These are phyloP conservation scores for Agaricus sinodeliciosus DNA, from an alignment of 768 basidiomycete genomes.

Conservation along the genomic window DNA sequence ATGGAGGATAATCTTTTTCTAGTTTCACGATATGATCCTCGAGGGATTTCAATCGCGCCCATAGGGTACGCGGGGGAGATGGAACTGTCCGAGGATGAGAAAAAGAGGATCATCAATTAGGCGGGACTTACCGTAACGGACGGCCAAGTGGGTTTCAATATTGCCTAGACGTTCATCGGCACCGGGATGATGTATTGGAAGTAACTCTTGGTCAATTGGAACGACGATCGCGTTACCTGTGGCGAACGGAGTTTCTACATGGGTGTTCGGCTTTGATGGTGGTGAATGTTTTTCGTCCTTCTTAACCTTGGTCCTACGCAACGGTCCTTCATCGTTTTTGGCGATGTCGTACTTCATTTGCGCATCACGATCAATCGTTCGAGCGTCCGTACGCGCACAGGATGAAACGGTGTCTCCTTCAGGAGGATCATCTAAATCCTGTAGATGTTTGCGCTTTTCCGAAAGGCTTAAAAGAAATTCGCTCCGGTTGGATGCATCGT, in stretches of 20 bases:
- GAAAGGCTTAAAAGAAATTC: conserved; percentile 63
- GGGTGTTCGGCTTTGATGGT: conserved; percentile 2
- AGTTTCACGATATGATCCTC: conserved; percentile 74
- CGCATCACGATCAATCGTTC: conserved; percentile 59
- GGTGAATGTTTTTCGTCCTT: conserved; percentile 34
- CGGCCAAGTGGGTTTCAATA: conserved; percentile 64
- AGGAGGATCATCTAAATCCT: conserved; percentile 19
- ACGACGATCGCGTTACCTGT: not conserved
- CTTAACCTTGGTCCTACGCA: conserved; percentile 33
- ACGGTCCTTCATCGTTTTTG: conserved; percentile 76
- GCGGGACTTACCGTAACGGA: conserved; percentile 58
- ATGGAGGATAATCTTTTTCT: conserved; percentile 80
- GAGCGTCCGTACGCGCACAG: conserved; percentile 73
- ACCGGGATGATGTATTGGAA: conserved; percentile 43
- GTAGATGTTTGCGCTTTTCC: conserved; percentile 44
- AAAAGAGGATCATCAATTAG: not conserved
- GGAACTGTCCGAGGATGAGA: conserved; percentile 43
- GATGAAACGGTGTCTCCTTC: conserved; percentile 28
- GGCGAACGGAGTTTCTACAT: not conserved
- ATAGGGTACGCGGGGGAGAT: conserved; percentile 55
- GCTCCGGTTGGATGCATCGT: conserved; percentile 68
- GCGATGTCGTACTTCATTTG: conserved; percentile 88
- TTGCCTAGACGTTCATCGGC: conserved; percentile 58
- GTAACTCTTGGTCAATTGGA: conserved; percentile 7
- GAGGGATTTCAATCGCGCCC: conserved; percentile 59